Conservation (phyloP, 2,329 filamentous ascomycete species). For the Ampelomyces quisqualis region DNA sequence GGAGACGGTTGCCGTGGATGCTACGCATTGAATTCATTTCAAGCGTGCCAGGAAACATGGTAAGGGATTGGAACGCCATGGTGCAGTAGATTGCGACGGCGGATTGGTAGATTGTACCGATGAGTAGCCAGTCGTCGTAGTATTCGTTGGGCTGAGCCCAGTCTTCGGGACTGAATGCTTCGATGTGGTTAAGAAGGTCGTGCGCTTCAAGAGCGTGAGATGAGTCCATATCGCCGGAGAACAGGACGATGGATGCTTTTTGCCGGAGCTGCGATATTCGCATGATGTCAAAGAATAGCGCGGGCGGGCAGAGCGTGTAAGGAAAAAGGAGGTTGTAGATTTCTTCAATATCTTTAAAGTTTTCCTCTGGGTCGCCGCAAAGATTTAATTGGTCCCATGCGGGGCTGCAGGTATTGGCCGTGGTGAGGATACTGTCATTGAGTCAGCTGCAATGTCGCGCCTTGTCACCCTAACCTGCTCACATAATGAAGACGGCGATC, state of each 20-base stretch:
- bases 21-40: constrained; percentile 19
- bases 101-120: constrained; percentile 29
- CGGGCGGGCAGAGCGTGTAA: constrained; percentile 27
- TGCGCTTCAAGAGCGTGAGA: constrained; percentile 17
- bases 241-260: constrained; percentile 9
- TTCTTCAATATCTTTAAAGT: constrained; percentile 17
- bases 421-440: constrained; percentile 21
- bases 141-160: constrained; percentile 30
- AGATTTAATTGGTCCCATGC: constrained; percentile 28
- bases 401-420: constrained; percentile 31
- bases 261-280: constrained; percentile 26
- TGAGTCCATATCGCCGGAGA: constrained; percentile 9
- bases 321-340: constrained; percentile 34
- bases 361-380: constrained; percentile 9
- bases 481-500: constrained; percentile 31
- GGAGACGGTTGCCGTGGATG: constrained; percentile 15
- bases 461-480: constrained; percentile 2
- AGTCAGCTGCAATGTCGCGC: neutral
- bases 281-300: constrained; percentile 28
- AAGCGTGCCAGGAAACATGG: constrained; percentile 18
- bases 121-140: constrained; percentile 23
- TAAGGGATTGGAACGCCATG: constrained; percentile 27
- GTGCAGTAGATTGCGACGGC: constrained; percentile 32
- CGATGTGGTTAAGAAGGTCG: constrained; percentile 23
- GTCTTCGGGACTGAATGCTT: constrained; percentile 24